phyloP scores from a whole-genome alignment of 2,329 filamentous ascomycete species.

The Scorias spongiosa region DNA sequence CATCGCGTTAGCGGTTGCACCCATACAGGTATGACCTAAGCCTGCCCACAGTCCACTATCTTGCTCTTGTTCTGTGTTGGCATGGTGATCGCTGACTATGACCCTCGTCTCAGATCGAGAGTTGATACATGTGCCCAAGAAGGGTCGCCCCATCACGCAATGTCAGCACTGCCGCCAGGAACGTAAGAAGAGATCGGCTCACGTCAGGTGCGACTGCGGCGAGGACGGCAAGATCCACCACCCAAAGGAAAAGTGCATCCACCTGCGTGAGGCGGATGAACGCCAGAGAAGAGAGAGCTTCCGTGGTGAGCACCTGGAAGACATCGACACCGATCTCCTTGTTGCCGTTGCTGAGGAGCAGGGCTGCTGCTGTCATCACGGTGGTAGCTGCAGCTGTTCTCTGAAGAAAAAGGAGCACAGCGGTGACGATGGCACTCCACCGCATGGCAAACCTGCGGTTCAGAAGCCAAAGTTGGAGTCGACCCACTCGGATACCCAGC shows the following conservation, averaged over 20 bases:
- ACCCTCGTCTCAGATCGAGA: slow-evolving; percentile 53
- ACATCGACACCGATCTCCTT: slow-evolving; percentile 14
- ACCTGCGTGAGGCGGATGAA: slow-evolving; percentile 23
- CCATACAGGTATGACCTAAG: slow-evolving; percentile 60
- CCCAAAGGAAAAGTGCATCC: slow-evolving; percentile 31
- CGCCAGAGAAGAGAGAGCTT: slow-evolving; percentile 15
- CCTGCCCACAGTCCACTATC: neutral
- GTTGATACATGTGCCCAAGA: slow-evolving; percentile 90
- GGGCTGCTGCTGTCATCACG: slow-evolving; percentile 40
- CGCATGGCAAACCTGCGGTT: slow-evolving; percentile 26
- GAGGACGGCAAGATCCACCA: slow-evolving; percentile 58
- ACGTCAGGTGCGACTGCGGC: slow-evolving; percentile 93
- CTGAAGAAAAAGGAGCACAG: slow-evolving; percentile 38
- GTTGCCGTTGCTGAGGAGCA: slow-evolving; percentile 22
- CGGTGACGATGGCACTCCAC: slow-evolving; percentile 14
- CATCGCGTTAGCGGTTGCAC: slow-evolving; percentile 98
- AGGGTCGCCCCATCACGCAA: slow-evolving; percentile 93
- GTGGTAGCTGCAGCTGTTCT: slow-evolving; percentile 45
- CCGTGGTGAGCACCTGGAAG: slow-evolving; percentile 8
- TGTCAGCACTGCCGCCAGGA: slow-evolving; percentile 91
- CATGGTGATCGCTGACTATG: slow-evolving; percentile 10
- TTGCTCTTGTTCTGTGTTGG: neutral
- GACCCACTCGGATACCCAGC: slow-evolving; percentile 42
- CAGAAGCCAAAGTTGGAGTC: slow-evolving; percentile 41
- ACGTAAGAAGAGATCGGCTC: slow-evolving; percentile 88